Conservation (phyloP, 1,139 yeast genomes). For the Saccharomyces pastorianus region DNA sequence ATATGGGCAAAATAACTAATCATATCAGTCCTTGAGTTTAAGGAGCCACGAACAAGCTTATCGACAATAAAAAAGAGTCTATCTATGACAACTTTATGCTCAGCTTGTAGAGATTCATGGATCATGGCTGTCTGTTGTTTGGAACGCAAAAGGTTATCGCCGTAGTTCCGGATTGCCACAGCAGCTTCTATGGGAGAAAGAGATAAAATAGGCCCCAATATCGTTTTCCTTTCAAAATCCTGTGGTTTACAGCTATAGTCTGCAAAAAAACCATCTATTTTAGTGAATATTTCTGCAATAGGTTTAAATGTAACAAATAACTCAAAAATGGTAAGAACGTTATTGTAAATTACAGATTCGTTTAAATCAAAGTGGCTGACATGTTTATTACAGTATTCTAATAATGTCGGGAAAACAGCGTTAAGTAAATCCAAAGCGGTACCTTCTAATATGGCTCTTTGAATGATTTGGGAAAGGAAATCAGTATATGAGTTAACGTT, state of each 20-base stretch:
- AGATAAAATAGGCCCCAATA: constrained; percentile 70
- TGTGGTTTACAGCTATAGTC: constrained; percentile 35
- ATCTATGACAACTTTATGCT: constrained; percentile 48
- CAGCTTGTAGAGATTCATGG: constrained; percentile 51
- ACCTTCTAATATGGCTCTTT: constrained; percentile 59
- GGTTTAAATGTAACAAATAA: constrained; percentile 52
- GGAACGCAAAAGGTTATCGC: constrained; percentile 34
- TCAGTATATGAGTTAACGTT: constrained; percentile 39
- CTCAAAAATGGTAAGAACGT: constrained; percentile 49
- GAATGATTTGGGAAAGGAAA: constrained; percentile 51
- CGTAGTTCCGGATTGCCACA: constrained; percentile 42
- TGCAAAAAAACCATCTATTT: constrained; percentile 46
- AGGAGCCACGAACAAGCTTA: constrained; percentile 69
- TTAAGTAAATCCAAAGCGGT: constrained; percentile 52
- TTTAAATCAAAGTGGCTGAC: constrained; percentile 33
- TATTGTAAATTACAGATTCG: constrained; percentile 44
- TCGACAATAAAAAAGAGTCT: constrained; percentile 63
- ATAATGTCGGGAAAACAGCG: constrained; percentile 44
- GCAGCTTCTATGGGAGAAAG: constrained; percentile 63
- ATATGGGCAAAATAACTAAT: constrained; percentile 63
- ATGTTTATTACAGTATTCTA: constrained; percentile 11
- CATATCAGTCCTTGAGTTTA: constrained; percentile 52
- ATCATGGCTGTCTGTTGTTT: constrained; percentile 38
- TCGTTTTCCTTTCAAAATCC: constrained; percentile 51
- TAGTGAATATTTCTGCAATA: constrained; percentile 54